phyloP scores from a whole-genome alignment of 441 rosid species.

The Theobroma grandiflorum region DNA sequence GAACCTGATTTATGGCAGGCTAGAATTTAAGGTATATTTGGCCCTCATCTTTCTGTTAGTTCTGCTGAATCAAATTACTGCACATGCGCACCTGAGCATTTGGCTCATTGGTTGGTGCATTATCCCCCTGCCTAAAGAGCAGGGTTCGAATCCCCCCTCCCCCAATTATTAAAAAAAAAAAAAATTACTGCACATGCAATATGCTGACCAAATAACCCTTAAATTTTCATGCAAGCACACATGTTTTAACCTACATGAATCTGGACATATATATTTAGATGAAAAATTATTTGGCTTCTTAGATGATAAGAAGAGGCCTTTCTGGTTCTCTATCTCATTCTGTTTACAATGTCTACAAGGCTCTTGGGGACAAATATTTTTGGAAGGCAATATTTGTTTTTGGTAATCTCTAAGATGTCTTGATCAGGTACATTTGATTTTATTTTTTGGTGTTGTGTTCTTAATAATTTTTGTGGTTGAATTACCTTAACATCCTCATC shows the following conservation, averaged over 20 bases:
- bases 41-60: neutral
- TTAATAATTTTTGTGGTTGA: neutral
- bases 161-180: no score
- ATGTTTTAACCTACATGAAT: neutral
- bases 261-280: neutral
- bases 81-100: neutral
- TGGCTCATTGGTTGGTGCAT: no score
- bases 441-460: neutral
- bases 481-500: neutral
- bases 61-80: neutral
- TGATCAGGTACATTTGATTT: neutral
- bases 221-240: neutral
- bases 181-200: neutral
- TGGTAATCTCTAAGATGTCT: neutral
- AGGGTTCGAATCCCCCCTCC: no score
- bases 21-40: neutral
- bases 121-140: no score
- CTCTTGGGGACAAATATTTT: neutral
- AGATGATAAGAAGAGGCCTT: neutral
- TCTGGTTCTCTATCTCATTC: neutral
- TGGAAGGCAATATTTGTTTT: neutral
- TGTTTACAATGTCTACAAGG: neutral
- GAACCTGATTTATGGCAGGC: neutral
- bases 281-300: constrained; percentile 14
- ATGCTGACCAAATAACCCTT: neutral